phyloP scores from a whole-genome alignment of 2,329 filamentous ascomycete genomes.

The Pseudogymnoascus sp. region DNA sequence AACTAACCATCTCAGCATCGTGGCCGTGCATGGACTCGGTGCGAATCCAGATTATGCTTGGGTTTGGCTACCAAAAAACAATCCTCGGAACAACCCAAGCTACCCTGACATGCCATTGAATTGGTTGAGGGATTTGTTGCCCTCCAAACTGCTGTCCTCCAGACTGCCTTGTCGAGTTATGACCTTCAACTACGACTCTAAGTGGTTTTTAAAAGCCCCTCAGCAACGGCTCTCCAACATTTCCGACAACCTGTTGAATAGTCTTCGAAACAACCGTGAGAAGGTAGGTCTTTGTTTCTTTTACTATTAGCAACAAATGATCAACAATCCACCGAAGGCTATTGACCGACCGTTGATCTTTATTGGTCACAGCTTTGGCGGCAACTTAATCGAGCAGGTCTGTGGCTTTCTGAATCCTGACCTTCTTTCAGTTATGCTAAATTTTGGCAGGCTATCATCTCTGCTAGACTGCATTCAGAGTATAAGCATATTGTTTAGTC shows the following conservation, averaged over 20 bases:
- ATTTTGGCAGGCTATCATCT: neutral
- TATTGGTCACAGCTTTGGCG: neutral
- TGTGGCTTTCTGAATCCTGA: neutral
- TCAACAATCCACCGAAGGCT: neutral
- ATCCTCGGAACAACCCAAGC: neutral
- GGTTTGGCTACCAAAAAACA: neutral
- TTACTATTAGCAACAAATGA: neutral
- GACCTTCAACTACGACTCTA: neutral
- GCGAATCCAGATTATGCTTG: neutral
- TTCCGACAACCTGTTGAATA: neutral
- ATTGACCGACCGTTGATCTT: neutral
- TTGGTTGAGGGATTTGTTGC: neutral
- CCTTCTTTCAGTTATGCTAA: neutral
- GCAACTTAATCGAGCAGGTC: neutral
- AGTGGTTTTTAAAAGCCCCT: neutral
- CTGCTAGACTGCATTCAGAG: neutral
- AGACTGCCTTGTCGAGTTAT: neutral
- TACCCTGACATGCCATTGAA: neutral
- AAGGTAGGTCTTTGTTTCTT: neutral
- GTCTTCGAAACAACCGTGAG: neutral
- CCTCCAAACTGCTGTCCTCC: neutral
- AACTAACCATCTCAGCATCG: neutral
- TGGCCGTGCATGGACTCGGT: neutral
- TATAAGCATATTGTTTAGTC: neutral
- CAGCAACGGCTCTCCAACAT: neutral